Evolutionary conservation across 495 filamentous ascomycete species (phyloP).

Genomic region (Choiromyces venosus): DNA sequence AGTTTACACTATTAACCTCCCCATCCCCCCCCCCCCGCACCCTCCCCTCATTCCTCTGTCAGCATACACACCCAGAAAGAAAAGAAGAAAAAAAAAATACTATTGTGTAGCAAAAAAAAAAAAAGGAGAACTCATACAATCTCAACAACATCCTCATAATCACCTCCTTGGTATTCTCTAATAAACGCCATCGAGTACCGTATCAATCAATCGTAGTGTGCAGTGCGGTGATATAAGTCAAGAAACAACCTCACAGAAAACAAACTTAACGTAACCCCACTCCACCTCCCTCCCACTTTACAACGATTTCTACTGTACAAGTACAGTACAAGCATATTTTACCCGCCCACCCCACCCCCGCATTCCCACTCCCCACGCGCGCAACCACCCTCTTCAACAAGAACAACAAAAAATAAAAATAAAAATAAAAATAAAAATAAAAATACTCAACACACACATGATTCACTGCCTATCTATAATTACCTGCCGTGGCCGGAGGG

Average conservation of each 20-base stretch:
- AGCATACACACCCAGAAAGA: background rate
- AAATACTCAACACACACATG: no score
- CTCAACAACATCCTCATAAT: background rate
- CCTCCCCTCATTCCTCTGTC: background rate
- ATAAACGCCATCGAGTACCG: background rate
- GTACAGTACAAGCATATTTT: no score
- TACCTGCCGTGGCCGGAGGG: background rate
- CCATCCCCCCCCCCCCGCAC: no score
- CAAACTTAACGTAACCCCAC: constrained; percentile 1
- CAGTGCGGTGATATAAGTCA: background rate
- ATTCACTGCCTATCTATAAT: background rate
- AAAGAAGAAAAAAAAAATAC: background rate
- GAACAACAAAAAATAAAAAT: no score
- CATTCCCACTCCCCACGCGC: background rate
- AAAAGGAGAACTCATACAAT: background rate
- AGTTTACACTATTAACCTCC: constrained; percentile 18
- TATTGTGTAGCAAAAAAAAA: background rate
- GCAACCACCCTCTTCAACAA: no score
- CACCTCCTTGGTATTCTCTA: background rate
- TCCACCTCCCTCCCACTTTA: background rate
- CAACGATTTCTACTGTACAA: background rate
- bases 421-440: no score
- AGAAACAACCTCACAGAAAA: background rate
- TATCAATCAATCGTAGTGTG: background rate
- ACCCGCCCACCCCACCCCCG: background rate